Percentiles rank a stretch among this genome's conserved stretches.
phyloP scores from a whole-genome alignment of 495 filamentous ascomycete genomes.

The Parachaetomium inaequale region DNA sequence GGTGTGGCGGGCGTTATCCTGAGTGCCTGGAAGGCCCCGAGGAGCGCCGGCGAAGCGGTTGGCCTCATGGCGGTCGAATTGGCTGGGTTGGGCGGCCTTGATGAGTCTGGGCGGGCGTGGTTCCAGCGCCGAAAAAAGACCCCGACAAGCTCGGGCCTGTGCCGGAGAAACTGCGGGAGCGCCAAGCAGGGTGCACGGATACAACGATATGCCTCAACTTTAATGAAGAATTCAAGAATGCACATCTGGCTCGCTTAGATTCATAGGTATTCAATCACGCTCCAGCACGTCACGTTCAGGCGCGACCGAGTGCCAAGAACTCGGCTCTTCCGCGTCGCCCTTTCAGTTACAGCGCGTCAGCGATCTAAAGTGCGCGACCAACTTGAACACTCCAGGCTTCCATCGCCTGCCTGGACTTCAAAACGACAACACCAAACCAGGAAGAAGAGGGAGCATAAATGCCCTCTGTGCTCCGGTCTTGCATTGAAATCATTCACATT shows the following conservation, averaged over 20 bases:
- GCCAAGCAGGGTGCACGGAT: background rate
- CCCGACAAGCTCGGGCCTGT: background rate
- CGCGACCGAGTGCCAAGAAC: constrained; percentile 6
- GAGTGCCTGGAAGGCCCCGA: constrained; percentile 42
- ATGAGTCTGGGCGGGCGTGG: constrained; percentile 5
- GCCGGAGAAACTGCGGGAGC: constrained; percentile 6
- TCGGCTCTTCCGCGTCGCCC: constrained; percentile 6
- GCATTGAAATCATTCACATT: background rate
- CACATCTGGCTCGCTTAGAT: too few species aligned
- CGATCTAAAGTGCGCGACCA: background rate
- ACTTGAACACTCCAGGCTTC: background rate
- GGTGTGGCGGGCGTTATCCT: constrained; percentile 36
- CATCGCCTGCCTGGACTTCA: background rate
- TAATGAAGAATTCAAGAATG: too few species aligned
- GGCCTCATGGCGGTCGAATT: constrained; percentile 38
- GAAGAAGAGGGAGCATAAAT: background rate
- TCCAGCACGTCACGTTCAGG: background rate
- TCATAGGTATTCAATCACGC: too few species aligned
- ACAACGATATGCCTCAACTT: constrained; percentile 1
- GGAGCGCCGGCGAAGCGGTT: constrained; percentile 37
- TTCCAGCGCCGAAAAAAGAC: constrained; percentile 18
- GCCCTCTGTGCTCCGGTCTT: background rate
- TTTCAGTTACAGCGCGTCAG: constrained; percentile 3
- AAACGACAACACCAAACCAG: background rate
- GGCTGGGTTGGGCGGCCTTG: constrained; percentile 2